A percentile compares a stretch with the other conserved stretches of the same genome.
phyloP scores from a whole-genome alignment of 202 grass and related monocot genomes.

The Digitaria exilis region DNA sequence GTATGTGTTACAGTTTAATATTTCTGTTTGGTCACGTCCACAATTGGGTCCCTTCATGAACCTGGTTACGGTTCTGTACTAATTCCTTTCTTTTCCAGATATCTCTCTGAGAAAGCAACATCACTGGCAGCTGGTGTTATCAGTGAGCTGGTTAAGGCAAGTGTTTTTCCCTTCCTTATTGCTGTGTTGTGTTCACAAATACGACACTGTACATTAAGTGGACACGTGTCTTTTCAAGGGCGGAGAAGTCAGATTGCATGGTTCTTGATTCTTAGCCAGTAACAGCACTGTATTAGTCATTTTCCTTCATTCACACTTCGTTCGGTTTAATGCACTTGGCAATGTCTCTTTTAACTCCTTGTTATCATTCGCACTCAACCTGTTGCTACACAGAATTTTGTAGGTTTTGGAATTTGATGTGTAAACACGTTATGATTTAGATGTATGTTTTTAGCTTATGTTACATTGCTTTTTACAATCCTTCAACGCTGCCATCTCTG shows the following conservation, averaged over 20 bases:
- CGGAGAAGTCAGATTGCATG: not conserved
- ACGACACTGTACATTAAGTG: not conserved
- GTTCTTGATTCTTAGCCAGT: not conserved
- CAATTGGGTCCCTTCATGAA: not conserved
- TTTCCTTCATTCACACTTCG: not conserved
- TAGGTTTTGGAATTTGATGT: not conserved
- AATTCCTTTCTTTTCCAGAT: slow-evolving; percentile 54
- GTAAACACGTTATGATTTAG: not conserved
- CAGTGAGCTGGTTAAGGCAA: slow-evolving; percentile 73
- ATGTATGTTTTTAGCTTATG: not conserved
- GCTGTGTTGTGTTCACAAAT: slow-evolving; percentile 5
- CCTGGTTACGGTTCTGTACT: slow-evolving; percentile 1
- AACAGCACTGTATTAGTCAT: not conserved
- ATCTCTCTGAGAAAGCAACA: slow-evolving; percentile 85
- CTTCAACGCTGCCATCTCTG: not conserved
- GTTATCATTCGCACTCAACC: not conserved
- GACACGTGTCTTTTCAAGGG: not conserved
- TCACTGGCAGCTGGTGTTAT: slow-evolving; percentile 73
- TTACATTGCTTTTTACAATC: slow-evolving; percentile 11
- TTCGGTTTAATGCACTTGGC: slow-evolving; percentile 6
- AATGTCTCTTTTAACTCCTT: not conserved
- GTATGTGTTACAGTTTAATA: not conserved
- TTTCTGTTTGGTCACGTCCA: not conserved
- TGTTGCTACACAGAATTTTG: not conserved
- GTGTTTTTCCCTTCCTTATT: slow-evolving; percentile 29